Percentiles rank a stretch among this genome's conserved stretches.
Conservation (phyloP, 768 basidiomycete species). For the Boletus patriciae region DNA sequence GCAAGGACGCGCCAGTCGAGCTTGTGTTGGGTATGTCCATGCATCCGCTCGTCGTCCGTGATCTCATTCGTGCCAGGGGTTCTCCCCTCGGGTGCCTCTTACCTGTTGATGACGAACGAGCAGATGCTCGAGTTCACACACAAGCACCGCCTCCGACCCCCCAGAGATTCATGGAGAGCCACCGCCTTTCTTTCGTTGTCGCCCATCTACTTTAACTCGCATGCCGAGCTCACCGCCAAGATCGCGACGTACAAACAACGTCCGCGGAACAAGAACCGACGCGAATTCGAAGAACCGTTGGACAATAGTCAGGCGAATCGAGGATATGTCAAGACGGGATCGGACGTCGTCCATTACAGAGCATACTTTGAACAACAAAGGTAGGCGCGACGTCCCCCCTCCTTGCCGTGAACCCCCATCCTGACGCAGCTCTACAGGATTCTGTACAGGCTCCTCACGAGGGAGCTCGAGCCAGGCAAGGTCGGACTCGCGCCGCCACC, state of each 20-base stretch:
- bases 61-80: slow-evolving; percentile 37
- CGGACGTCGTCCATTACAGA: slow-evolving; percentile 30
- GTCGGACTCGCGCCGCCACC: slow-evolving; percentile 32
- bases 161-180: slow-evolving; percentile 15
- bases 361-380: slow-evolving; percentile 51
- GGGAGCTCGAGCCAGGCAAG: slow-evolving; percentile 26
- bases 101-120: slow-evolving; percentile 41
- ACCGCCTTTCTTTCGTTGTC: slow-evolving; percentile 46
- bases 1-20: slow-evolving; percentile 35
- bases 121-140: slow-evolving; percentile 30
- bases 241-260: slow-evolving; percentile 41
- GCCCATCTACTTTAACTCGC: slow-evolving; percentile 42
- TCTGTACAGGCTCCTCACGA: slow-evolving; percentile 33
- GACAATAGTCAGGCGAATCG: slow-evolving; percentile 49
- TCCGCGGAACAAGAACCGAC: slow-evolving; percentile 33
- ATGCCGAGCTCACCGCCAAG: slow-evolving; percentile 38
- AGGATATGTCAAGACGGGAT: slow-evolving; percentile 28
- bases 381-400: background rate
- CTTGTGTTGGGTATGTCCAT: slow-evolving; percentile 42
- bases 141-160: slow-evolving; percentile 14
- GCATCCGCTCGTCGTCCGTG: background rate
- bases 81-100: slow-evolving; percentile 43
- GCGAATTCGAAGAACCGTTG: slow-evolving; percentile 4
- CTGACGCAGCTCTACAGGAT: slow-evolving; percentile 23
- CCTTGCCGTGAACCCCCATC: background rate